Percentiles rank a stretch among this genome's conserved stretches.
Evolutionary conservation across 257 asterid species (phyloP).

Genomic region (Gynochthodes officinalis): DNA sequence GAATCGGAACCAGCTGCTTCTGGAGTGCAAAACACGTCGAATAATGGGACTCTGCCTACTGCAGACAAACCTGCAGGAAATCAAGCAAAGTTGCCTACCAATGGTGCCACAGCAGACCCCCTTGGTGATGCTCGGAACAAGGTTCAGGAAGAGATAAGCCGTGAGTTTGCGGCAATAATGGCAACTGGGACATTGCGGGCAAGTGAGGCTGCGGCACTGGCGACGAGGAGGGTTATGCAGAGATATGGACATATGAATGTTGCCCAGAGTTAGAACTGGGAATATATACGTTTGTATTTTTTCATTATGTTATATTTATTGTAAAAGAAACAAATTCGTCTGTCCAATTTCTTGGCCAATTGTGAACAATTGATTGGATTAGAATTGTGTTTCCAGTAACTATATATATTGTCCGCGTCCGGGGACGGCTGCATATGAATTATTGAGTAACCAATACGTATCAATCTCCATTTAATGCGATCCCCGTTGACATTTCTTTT

Average conservation of each 20-base stretch:
- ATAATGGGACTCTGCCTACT: neutral
- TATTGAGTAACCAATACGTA: neutral
- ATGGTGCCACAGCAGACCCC: slow-evolving; percentile 41
- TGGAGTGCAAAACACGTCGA: slow-evolving; percentile 13
- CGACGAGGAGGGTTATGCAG: slow-evolving; percentile 86
- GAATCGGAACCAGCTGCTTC: slow-evolving; percentile 10
- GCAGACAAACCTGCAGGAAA: slow-evolving; percentile 7
- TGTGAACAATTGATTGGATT: neutral
- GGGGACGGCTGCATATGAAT: neutral
- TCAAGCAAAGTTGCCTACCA: slow-evolving; percentile 26
- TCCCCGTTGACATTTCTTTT: too few species aligned
- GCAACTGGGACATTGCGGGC: slow-evolving; percentile 86
- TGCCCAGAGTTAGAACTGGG: slow-evolving; percentile 46
- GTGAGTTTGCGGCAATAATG: slow-evolving; percentile 88
- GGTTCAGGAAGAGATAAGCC: slow-evolving; percentile 80
- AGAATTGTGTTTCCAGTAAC: neutral
- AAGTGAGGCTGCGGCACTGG: slow-evolving; percentile 95
- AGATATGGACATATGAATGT: slow-evolving; percentile 56
- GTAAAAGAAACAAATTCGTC: neutral
- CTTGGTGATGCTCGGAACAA: slow-evolving; percentile 75
- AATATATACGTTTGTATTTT: neutral
- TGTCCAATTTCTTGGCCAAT: slow-evolving; percentile 6
- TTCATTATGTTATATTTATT: neutral
- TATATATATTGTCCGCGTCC: neutral
- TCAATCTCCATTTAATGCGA: too few species aligned